Evolutionary conservation across 768 basidiomycete species (phyloP), one percentile per base, ranked within the genome.

Genomic region (Macrolepiota albuminosa): DNA sequence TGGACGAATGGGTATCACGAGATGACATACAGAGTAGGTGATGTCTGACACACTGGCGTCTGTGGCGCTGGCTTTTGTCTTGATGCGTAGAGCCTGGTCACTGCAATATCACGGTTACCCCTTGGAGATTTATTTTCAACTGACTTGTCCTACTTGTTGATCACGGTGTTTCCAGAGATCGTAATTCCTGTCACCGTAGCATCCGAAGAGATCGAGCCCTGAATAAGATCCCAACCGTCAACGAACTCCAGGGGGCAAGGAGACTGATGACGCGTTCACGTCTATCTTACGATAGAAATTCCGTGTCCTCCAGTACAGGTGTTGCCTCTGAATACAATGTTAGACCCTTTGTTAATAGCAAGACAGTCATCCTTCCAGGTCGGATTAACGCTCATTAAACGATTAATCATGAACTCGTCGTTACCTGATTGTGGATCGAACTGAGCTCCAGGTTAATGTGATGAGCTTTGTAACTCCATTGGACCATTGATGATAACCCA

Each of bases 271-370:
- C 31, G 40, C 56, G 24, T 21, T 6, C 31, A 36, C 57, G 24
- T 11, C n/a, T 26, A 36, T 9, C 82, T 75, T 54, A 87, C 87
- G 31, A 88, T 76, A 4, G 84, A 86, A 61, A 87, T 82, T 33
- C 88, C 87, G 52, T 90, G 87, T 3, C 88, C 86, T 31, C 77
- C 76, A 3, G 72, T 70, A 70, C 87, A 88, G 26, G 71, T 72
- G 67, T 87, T 86, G 29, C 79, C 67, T 56, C 72, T 71, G 72
- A 88, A 76, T 29, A 72, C 42, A 48, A 83, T 81, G 61, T 79
- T 80, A 6, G 71, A 60, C 4, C 77, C 78, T 55, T 67, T 71
- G 60, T 77, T 77, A 55, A 79, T 76, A 21, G 87, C 84, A 29
- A 89, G 71, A 66, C 86, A 88, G 64, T 89, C 87, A 59, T 89